Percentiles rank a stretch among this genome's conserved stretches.
Evolutionary conservation across 371 early-diverging fungal genomes (phyloP).

Genomic region (Mortierella sp.): DNA sequence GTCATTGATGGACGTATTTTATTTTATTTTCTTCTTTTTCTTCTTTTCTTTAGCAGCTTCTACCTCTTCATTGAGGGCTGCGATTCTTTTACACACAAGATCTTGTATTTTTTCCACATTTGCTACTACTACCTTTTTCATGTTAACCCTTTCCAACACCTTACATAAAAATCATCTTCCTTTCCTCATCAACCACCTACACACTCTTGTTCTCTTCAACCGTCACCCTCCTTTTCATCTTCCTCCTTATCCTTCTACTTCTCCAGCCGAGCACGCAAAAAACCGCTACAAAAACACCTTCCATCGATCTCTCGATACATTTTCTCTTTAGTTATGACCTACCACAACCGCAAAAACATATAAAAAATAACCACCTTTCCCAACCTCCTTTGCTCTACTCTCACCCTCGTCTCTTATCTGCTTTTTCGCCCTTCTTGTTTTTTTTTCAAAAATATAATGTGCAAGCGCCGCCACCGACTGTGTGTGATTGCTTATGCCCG

Average conservation of each 20-base stretch:
- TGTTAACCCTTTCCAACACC: background rate
- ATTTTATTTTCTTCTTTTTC: background rate
- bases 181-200: background rate
- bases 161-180: background rate
- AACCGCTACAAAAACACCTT: background rate
- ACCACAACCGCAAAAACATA: background rate
- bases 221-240: background rate
- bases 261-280: no score
- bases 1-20: background rate
- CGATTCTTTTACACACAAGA: background rate
- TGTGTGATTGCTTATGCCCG: no score
- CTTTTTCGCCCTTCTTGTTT: background rate
- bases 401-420: no score
- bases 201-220: background rate
- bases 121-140: background rate
- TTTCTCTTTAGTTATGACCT: background rate
- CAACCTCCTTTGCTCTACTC: no score
- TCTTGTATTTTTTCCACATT: background rate
- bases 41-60: no score
- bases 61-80: background rate
- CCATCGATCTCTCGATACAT: constrained; percentile 7
- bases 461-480: no score
- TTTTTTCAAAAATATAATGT: background rate
- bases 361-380: background rate
- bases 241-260: background rate